Conservation (phyloP, 2,329 filamentous ascomycete genomes). For the Phialemoniopsis sp. region DNA sequence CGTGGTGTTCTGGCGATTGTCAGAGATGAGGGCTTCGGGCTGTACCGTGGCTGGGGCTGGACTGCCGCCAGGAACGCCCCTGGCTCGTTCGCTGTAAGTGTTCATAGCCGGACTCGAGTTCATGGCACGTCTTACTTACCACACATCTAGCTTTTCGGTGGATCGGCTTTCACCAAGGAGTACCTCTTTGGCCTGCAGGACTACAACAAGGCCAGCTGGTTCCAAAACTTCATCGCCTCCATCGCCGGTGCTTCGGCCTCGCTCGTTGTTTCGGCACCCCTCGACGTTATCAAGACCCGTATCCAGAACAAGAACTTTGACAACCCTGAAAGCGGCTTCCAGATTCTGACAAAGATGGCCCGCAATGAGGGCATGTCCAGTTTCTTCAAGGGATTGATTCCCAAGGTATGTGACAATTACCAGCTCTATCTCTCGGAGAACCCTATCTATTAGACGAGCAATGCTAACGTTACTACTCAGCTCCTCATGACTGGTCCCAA, state of each 20-base stretch:
- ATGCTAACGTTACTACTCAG: slow-evolving; percentile 30
- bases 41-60: slow-evolving; percentile 97
- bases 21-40: slow-evolving; percentile 86
- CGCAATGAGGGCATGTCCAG: slow-evolving; percentile 79
- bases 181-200: slow-evolving; percentile 86
- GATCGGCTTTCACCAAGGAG: slow-evolving; percentile 95
- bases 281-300: slow-evolving; percentile 97
- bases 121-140: neutral
- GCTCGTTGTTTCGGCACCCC: slow-evolving; percentile 90
- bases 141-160: slow-evolving; percentile 77
- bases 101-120: neutral
- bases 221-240: slow-evolving; percentile 95
- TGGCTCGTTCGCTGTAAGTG: slow-evolving; percentile 86
- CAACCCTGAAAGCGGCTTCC: slow-evolving; percentile 90
- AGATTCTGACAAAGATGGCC: slow-evolving; percentile 88
- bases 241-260: slow-evolving; percentile 93
- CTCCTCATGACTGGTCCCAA: slow-evolving; percentile 98
- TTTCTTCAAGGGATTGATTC: slow-evolving; percentile 97
- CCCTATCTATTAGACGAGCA: too few relatives aligned
- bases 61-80: slow-evolving; percentile 95
- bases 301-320: slow-evolving; percentile 99
- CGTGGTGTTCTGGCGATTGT: slow-evolving; percentile 88
- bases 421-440: slow-evolving; percentile 1
- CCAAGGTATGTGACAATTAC: slow-evolving; percentile 57
- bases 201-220: slow-evolving; percentile 93